Conservation (phyloP, 768 basidiomycete genomes). For the Strobilomyces echinocephalus region DNA sequence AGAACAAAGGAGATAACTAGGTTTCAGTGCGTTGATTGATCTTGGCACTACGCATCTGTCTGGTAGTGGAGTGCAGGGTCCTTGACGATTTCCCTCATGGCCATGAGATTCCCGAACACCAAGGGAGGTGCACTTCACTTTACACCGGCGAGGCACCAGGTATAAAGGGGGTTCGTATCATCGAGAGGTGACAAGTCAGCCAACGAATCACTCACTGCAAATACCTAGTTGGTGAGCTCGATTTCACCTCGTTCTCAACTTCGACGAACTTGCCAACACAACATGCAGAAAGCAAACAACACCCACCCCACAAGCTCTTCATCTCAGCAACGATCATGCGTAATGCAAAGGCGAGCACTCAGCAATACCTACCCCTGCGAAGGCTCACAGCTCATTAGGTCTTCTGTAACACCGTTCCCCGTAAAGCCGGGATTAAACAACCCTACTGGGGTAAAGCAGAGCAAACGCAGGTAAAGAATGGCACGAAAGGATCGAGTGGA, state of each 20-base stretch:
- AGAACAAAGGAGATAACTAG: background rate
- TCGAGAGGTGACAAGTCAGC: background rate
- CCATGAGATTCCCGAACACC: background rate
- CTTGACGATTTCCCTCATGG: background rate
- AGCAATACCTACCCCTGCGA: background rate
- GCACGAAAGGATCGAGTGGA: background rate
- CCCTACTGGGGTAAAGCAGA: slow-evolving; percentile 8
- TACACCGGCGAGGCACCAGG: background rate
- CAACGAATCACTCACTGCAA: background rate
- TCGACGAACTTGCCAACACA: background rate
- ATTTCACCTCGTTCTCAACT: background rate
- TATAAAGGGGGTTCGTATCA: slow-evolving; percentile 14
- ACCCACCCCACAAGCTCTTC: background rate
- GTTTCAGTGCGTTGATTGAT: background rate
- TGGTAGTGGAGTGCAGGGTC: background rate
- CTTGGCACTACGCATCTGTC: background rate
- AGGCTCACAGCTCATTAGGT: slow-evolving; percentile 9
- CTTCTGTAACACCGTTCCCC: background rate
- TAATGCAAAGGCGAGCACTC: slow-evolving; percentile 6
- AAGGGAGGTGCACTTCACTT: background rate
- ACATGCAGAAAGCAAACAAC: slow-evolving; percentile 4
- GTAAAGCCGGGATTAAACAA: slow-evolving; percentile 7
- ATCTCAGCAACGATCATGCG: slow-evolving; percentile 6
- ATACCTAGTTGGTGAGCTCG: slow-evolving; percentile 10
- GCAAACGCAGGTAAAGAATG: fast-evolving